Evolutionary conservation across 2,329 filamentous ascomycete genomes (phyloP).

Genomic region (Triangularia setosa): DNA sequence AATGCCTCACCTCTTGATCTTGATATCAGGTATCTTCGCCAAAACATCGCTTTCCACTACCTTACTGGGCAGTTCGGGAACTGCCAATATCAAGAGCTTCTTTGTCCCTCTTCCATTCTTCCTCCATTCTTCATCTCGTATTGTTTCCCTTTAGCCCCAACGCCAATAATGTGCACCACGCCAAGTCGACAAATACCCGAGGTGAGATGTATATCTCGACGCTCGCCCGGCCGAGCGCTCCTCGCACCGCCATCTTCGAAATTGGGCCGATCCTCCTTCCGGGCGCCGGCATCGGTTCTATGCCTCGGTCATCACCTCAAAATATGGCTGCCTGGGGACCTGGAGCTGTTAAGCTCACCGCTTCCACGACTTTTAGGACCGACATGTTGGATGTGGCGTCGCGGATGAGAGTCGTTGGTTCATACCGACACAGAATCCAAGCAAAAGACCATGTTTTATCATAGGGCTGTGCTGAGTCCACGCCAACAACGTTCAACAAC

Average conservation of each 20-base stretch:
- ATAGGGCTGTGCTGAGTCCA: neutral
- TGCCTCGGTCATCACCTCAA: neutral
- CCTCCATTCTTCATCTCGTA: neutral
- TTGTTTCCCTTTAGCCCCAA: neutral
- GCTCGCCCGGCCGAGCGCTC: neutral
- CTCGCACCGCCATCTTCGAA: neutral
- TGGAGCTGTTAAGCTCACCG: neutral
- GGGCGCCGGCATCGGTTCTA: neutral
- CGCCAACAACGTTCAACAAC: neutral
- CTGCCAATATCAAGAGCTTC: neutral
- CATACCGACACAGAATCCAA: neutral
- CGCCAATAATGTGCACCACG: neutral
- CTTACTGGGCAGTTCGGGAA: neutral
- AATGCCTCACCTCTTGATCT: too few species aligned
- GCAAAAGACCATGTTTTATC: neutral
- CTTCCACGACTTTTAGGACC: neutral
- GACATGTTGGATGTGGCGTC: neutral
- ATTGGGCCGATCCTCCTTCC: neutral
- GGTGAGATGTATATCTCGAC: neutral
- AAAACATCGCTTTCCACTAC: too few species aligned
- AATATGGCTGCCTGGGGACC: neutral
- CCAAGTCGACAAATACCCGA: neutral
- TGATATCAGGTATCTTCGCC: too few species aligned
- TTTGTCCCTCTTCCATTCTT: neutral
- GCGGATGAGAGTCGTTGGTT: neutral